A percentile compares a stretch with the other conserved stretches of the same genome.
Conservation (phyloP, 441 rosid genomes). For the Erodium chrysanthum region DNA sequence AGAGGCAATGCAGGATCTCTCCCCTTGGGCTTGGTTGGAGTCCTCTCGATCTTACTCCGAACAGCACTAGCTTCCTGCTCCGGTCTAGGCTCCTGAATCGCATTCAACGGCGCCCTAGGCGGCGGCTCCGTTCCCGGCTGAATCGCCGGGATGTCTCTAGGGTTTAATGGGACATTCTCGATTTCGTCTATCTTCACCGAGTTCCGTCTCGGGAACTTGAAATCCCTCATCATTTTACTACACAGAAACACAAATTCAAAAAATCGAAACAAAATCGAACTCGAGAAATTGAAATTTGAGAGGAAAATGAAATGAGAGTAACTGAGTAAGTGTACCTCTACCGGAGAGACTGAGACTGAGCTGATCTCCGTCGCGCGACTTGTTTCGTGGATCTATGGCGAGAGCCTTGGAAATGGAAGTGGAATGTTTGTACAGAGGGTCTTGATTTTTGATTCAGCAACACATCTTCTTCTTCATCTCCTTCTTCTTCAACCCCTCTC, state of each 20-base stretch:
- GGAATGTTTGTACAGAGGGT: background rate
- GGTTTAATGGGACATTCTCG: conserved; percentile 64
- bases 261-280: background rate
- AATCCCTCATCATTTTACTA: conserved; percentile 59
- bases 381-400: background rate
- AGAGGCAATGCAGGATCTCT: conserved; percentile 44
- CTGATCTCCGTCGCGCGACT: background rate
- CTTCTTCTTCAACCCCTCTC: conserved; percentile 1
- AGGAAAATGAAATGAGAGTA: background rate
- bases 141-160: conserved; percentile 36
- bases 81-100: conserved; percentile 40
- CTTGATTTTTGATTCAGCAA: conserved; percentile 7
- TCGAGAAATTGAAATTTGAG: background rate
- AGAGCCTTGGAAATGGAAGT: background rate
- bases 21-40: conserved; percentile 60
- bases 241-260: background rate
- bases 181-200: conserved; percentile 52
- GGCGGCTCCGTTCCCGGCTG: conserved; percentile 37
- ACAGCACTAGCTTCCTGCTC: conserved; percentile 27
- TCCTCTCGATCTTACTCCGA: conserved; percentile 38
- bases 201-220: conserved; percentile 52
- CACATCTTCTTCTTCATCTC: conserved; percentile 1
- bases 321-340: conserved; percentile 40
- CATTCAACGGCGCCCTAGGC: conserved; percentile 51
- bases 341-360: conserved; percentile 6